Evolutionary conservation across 768 basidiomycete genomes (phyloP).

Genomic region (Ephemerocybe angulata): DNA sequence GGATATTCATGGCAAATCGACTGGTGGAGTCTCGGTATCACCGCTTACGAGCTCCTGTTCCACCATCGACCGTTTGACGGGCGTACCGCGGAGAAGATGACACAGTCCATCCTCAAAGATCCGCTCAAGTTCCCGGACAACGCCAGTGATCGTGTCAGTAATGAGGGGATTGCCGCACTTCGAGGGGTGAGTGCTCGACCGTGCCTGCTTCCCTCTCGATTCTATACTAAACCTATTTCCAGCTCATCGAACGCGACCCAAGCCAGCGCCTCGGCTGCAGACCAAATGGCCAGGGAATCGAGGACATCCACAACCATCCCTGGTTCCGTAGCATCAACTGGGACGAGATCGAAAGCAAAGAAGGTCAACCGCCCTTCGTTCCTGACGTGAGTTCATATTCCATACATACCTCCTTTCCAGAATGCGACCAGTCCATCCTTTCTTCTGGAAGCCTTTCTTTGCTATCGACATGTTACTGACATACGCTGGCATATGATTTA

Average conservation of each 20-base stretch:
- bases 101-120: constrained; percentile 79
- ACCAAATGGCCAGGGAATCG: constrained; percentile 62
- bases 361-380: constrained; percentile 75
- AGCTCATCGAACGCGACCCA: constrained; percentile 86
- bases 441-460: no score
- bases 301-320: constrained; percentile 75
- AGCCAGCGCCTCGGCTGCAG: constrained; percentile 78
- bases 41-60: constrained; percentile 87
- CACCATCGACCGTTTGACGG: constrained; percentile 86
- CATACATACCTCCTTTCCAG: neutral
- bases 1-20: constrained; percentile 94
- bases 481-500: constrained; percentile 29
- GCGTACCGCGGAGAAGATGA: constrained; percentile 84
- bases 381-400: constrained; percentile 71
- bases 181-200: constrained; percentile 57
- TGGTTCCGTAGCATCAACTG: constrained; percentile 88
- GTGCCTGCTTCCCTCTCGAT: neutral
- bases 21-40: constrained; percentile 95
- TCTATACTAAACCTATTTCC: constrained; percentile 17
- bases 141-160: constrained; percentile 55
- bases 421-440: no score
- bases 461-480: constrained; percentile 1
- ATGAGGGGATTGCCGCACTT: constrained; percentile 63
- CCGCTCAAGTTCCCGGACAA: constrained; percentile 74
- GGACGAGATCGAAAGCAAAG: constrained; percentile 69